A percentile compares a stretch with the other conserved stretches of the same genome.
phyloP scores from a whole-genome alignment of 352 stramenopile genomes.

The Globisporangium perplexum region DNA sequence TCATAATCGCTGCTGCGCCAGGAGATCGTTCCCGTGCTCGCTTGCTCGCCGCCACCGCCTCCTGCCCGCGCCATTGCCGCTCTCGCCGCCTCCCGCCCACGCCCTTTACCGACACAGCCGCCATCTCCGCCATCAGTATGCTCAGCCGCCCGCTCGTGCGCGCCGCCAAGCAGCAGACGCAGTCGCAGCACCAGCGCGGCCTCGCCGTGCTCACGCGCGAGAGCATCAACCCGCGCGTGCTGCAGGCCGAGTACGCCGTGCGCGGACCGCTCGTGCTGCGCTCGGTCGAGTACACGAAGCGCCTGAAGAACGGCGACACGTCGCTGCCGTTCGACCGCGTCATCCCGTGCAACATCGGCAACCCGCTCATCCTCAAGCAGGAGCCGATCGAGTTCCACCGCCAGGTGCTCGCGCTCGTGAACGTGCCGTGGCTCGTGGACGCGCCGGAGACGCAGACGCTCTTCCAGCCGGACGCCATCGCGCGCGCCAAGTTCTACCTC shows the following conservation, averaged over 20 bases:
- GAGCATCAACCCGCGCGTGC: slow-evolving; percentile 72
- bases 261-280: slow-evolving; percentile 82
- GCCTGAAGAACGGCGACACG: slow-evolving; percentile 51
- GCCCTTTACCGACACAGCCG: neutral
- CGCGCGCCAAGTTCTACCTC: slow-evolving; percentile 85
- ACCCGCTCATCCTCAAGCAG: slow-evolving; percentile 95
- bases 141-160: slow-evolving; percentile 8
- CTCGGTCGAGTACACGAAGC: slow-evolving; percentile 70
- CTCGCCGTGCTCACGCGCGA: slow-evolving; percentile 74
- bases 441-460: slow-evolving; percentile 68
- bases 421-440: slow-evolving; percentile 85
- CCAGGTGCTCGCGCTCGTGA: slow-evolving; percentile 89
- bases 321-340: slow-evolving; percentile 91
- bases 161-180: neutral
- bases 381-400: slow-evolving; percentile 92
- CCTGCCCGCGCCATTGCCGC: slow-evolving; percentile 7
- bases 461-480: slow-evolving; percentile 86
- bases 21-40: slow-evolving; percentile 2
- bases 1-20: slow-evolving; percentile 1
- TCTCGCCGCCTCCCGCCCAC: neutral
- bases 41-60: no score
- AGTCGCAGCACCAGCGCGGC: slow-evolving; percentile 18
- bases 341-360: slow-evolving; percentile 98
- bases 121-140: neutral
- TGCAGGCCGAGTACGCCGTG: slow-evolving; percentile 86